Conservation (phyloP, 768 basidiomycete species). For the Amanita thiersii region DNA sequence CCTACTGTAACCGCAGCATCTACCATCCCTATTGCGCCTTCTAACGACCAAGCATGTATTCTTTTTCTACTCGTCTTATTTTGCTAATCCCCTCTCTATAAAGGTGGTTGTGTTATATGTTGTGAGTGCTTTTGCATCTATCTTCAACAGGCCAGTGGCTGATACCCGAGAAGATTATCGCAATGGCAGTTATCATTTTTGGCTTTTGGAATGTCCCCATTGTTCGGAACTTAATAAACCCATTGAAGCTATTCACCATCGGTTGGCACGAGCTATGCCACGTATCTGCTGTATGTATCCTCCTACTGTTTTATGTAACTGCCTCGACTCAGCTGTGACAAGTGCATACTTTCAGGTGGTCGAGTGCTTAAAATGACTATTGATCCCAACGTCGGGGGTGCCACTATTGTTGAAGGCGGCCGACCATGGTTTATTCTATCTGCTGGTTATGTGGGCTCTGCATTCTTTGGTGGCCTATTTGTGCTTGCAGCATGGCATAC, state of each 20-base stretch:
- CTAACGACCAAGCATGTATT: slow-evolving; percentile 60
- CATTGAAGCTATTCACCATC: slow-evolving; percentile 81
- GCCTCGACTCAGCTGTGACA: slow-evolving; percentile 5
- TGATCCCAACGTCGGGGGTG: slow-evolving; percentile 76
- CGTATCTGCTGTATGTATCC: slow-evolving; percentile 54
- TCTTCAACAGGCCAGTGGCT: slow-evolving; percentile 8
- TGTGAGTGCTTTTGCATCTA: slow-evolving; percentile 34
- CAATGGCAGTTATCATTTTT: slow-evolving; percentile 80
- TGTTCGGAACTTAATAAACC: slow-evolving; percentile 70
- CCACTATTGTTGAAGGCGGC: slow-evolving; percentile 72
- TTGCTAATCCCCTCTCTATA: slow-evolving; percentile 15
- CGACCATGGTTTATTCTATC: slow-evolving; percentile 62
- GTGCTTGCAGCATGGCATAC: slow-evolving; percentile 83
- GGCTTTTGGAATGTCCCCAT: slow-evolving; percentile 86
- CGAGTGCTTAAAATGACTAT: slow-evolving; percentile 74
- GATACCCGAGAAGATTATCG: slow-evolving; percentile 50
- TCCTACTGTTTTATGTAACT: slow-evolving; percentile 5
- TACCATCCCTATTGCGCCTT: slow-evolving; percentile 44
- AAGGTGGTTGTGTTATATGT: slow-evolving; percentile 69
- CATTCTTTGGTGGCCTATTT: slow-evolving; percentile 75
- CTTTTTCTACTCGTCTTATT: slow-evolving; percentile 10
- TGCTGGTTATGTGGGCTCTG: slow-evolving; percentile 79
- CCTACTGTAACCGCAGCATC: slow-evolving; percentile 25
- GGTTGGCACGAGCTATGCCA: slow-evolving; percentile 89
- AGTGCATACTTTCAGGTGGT: slow-evolving; percentile 79